A percentile compares a stretch with the other conserved stretches of the same genome.
phyloP scores from a whole-genome alignment of 2,329 filamentous ascomycete genomes.

The Cryphonectria radicalis region DNA sequence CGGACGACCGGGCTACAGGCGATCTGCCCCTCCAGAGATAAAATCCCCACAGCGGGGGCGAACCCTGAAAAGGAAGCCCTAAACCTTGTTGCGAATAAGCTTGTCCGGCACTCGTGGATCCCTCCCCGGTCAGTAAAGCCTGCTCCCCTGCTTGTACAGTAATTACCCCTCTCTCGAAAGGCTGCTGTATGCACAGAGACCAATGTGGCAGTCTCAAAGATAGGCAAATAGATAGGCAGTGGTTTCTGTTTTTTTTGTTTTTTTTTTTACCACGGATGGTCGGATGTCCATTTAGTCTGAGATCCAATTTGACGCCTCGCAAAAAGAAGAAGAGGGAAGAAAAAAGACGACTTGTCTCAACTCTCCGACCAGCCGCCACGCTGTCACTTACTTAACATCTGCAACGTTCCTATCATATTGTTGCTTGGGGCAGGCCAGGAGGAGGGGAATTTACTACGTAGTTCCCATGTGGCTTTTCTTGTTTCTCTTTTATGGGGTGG shows the following conservation, averaged over 20 bases:
- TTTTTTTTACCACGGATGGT: background rate
- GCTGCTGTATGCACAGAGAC: background rate
- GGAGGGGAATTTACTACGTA: background rate
- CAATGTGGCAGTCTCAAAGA: background rate
- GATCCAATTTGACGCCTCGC: background rate
- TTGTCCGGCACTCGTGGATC: background rate
- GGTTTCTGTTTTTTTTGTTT: background rate
- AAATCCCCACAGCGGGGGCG: background rate
- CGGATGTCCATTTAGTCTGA: background rate
- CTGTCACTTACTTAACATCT: background rate
- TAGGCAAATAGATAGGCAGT: background rate
- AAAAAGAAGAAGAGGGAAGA: background rate
- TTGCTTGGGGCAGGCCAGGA: background rate
- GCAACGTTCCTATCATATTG: background rate
- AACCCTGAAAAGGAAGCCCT: background rate
- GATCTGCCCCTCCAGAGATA: background rate
- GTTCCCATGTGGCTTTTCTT: background rate
- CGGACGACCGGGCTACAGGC: background rate
- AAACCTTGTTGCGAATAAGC: conserved; percentile 25
- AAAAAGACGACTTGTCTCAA: background rate
- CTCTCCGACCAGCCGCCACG: background rate
- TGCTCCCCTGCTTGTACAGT: background rate
- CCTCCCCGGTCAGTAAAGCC: background rate
- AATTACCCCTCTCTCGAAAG: background rate
- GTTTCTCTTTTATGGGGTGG: background rate